These are phyloP conservation scores for Amanita molliuscula DNA, from an alignment of 768 basidiomycete genomes.

Conservation along the genomic window DNA sequence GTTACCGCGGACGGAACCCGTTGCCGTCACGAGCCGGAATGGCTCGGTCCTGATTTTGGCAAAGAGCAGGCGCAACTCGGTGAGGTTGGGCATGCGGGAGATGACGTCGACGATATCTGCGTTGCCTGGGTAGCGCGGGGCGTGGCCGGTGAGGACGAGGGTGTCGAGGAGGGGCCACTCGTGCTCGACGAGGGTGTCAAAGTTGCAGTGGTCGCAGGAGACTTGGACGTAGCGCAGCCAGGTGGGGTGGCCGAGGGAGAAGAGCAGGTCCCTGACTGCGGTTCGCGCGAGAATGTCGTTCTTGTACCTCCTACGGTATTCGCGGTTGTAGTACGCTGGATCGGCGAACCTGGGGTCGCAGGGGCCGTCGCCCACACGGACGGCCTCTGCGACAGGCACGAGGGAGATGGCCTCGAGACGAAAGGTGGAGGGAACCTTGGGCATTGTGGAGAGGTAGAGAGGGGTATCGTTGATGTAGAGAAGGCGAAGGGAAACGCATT, in stretches of 20 bases:
- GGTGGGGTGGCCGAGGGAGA: slow-evolving; percentile 20
- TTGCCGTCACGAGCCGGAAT: slow-evolving; percentile 16
- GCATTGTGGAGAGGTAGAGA: slow-evolving; percentile 22
- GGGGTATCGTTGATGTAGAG: slow-evolving; percentile 30
- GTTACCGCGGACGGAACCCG: slow-evolving; percentile 12
- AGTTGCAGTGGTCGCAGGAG: slow-evolving; percentile 24
- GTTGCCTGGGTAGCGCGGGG: slow-evolving; percentile 16
- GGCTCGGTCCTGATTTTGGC: slow-evolving; percentile 19
- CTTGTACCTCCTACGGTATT: slow-evolving; percentile 28
- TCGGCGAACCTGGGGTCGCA: slow-evolving; percentile 25
- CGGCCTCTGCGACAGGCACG: slow-evolving; percentile 28
- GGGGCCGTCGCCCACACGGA: slow-evolving; percentile 31
- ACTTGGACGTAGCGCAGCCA: slow-evolving; percentile 26
- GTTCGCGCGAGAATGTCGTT: slow-evolving; percentile 22
- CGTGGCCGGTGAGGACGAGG: slow-evolving; percentile 28
- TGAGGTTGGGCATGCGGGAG: slow-evolving; percentile 23
- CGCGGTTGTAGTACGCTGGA: slow-evolving; percentile 23
- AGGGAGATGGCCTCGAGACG: slow-evolving; percentile 24
- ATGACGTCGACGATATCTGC: slow-evolving; percentile 22
- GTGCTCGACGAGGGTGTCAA: slow-evolving; percentile 19
- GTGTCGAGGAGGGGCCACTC: slow-evolving; percentile 27
- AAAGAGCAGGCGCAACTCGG: slow-evolving; percentile 23
- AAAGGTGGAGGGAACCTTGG: slow-evolving; percentile 19
- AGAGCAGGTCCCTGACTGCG: slow-evolving; percentile 20
- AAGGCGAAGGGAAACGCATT: slow-evolving; percentile 23